Conservation (phyloP, 768 basidiomycete genomes). For the Guyanaporus albipodus region DNA sequence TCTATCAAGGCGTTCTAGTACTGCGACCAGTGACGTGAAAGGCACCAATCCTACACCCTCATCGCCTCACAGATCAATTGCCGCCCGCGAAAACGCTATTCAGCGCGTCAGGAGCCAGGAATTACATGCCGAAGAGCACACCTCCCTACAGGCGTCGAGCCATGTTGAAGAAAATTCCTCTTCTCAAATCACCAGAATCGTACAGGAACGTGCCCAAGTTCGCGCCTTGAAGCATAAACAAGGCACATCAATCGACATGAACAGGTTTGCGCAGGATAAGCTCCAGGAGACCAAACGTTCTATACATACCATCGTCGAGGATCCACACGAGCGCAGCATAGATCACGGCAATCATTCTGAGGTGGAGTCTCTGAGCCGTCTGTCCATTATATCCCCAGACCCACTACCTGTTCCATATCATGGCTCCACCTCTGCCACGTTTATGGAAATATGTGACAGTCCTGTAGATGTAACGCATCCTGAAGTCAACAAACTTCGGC, state of each 20-base stretch:
- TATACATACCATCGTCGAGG: constrained; percentile 29
- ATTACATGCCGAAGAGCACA: constrained; percentile 17
- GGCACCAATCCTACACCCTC: constrained; percentile 5
- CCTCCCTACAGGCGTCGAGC: constrained; percentile 7
- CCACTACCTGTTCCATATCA: constrained; percentile 47
- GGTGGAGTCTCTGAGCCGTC: constrained; percentile 19
- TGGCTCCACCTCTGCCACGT: constrained; percentile 29
- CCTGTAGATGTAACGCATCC: constrained; percentile 21
- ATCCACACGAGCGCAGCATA: constrained; percentile 21
- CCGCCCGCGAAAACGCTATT: constrained; percentile 8
- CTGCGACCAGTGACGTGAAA: constrained; percentile 6
- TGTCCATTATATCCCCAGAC: constrained; percentile 38
- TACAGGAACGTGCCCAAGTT: constrained; percentile 14
- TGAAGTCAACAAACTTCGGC: constrained; percentile 15
- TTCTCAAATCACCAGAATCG: constrained; percentile 4
- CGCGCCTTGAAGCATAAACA: constrained; percentile 10
- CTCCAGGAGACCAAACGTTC: constrained; percentile 25
- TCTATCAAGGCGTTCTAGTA: constrained; percentile 19
- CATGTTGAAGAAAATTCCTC: constrained; percentile 14
- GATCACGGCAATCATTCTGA: constrained; percentile 20
- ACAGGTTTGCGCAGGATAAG: constrained; percentile 13
- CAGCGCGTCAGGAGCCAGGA: constrained; percentile 13
- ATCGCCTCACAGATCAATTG: constrained; percentile 10
- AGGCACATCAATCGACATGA: constrained; percentile 17
- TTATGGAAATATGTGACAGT: constrained; percentile 34